These are phyloP conservation scores for Apodospora peruviana DNA, from an alignment of 495 filamentous ascomycete genomes.

Conservation along the genomic window DNA sequence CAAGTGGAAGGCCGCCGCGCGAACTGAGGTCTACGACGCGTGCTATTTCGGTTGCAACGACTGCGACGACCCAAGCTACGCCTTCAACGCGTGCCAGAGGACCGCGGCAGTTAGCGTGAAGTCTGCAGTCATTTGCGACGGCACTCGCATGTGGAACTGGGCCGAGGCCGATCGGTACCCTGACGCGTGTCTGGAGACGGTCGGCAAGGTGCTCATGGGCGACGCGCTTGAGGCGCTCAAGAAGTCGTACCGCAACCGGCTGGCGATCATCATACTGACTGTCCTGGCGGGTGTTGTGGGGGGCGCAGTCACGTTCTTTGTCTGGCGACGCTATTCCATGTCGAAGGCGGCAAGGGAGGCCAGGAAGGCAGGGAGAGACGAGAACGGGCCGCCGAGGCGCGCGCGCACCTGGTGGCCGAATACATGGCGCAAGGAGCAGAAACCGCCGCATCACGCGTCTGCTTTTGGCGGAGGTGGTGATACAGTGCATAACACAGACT, in stretches of 20 bases:
- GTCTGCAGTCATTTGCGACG: slow-evolving; percentile 16
- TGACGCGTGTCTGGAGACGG: slow-evolving; percentile 11
- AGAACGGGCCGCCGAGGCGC: too few species aligned
- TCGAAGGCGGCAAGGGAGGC: background rate
- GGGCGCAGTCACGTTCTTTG: slow-evolving; percentile 7
- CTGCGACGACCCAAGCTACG: slow-evolving; percentile 18
- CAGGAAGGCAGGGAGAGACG: background rate
- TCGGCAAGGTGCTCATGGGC: slow-evolving; percentile 12
- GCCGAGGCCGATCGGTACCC: slow-evolving; percentile 18
- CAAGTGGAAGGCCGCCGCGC: slow-evolving; percentile 15
- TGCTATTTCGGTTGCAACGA: slow-evolving; percentile 24
- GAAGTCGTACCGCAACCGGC: slow-evolving; percentile 11
- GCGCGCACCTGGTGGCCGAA: background rate
- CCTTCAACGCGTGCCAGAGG: slow-evolving; percentile 19
- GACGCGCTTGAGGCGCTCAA: slow-evolving; percentile 12
- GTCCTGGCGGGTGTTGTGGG: slow-evolving; percentile 14
- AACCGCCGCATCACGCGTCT: background rate
- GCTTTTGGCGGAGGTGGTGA: background rate
- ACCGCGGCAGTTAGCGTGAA: slow-evolving; percentile 8
- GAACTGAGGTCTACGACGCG: slow-evolving; percentile 18
- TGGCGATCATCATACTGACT: slow-evolving; percentile 12
- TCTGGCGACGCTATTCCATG: slow-evolving; percentile 8
- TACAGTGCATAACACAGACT: background rate
- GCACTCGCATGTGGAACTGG: slow-evolving; percentile 25
- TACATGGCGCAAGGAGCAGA: background rate